phyloP scores from a whole-genome alignment of 1,139 yeast species.

The Hyphopichia burtonii region DNA sequence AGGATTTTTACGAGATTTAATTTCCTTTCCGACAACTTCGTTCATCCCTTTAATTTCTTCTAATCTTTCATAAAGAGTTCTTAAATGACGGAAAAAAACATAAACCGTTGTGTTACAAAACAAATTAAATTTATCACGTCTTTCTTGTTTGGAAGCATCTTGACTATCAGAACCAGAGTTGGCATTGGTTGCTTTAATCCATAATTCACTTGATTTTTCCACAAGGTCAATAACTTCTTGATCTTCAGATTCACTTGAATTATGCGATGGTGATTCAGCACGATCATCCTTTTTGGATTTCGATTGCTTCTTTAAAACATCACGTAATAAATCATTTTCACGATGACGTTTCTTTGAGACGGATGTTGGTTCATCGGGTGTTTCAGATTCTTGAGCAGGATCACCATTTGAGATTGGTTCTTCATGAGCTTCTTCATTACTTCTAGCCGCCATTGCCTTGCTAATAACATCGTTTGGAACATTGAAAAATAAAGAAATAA shows the following conservation, averaged over 20 bases:
- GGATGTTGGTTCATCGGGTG: slow-evolving; percentile 11
- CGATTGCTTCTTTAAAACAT: slow-evolving; percentile 70
- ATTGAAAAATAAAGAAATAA: slow-evolving; percentile 68
- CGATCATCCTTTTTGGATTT: slow-evolving; percentile 44
- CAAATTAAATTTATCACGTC: slow-evolving; percentile 60
- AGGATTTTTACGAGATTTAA: slow-evolving; percentile 63
- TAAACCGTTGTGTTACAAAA: slow-evolving; percentile 92
- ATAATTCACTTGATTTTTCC: slow-evolving; percentile 62
- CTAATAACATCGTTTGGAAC: slow-evolving; percentile 38
- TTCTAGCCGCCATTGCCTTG: slow-evolving; percentile 22
- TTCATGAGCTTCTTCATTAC: slow-evolving; percentile 11
- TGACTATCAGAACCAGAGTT: slow-evolving; percentile 20
- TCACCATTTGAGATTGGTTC: slow-evolving; percentile 11
- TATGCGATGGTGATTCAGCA: slow-evolving; percentile 30
- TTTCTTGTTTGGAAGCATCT: slow-evolving; percentile 21
- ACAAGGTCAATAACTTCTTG: slow-evolving; percentile 42
- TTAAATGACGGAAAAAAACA: slow-evolving; percentile 84
- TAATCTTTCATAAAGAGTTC: slow-evolving; percentile 78
- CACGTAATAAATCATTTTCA: slow-evolving; percentile 67
- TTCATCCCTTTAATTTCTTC: slow-evolving; percentile 71
- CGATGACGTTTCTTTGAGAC: slow-evolving; percentile 50
- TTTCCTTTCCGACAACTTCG: slow-evolving; percentile 67
- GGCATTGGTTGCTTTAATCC: slow-evolving; percentile 54
- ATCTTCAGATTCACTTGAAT: slow-evolving; percentile 34
- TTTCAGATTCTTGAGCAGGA: slow-evolving; percentile 5